A percentile compares a stretch with the other conserved stretches of the same genome.
These are phyloP conservation scores for Puya raimondii DNA, from an alignment of 176 grass and related monocot genomes.

Conservation along the genomic window DNA sequence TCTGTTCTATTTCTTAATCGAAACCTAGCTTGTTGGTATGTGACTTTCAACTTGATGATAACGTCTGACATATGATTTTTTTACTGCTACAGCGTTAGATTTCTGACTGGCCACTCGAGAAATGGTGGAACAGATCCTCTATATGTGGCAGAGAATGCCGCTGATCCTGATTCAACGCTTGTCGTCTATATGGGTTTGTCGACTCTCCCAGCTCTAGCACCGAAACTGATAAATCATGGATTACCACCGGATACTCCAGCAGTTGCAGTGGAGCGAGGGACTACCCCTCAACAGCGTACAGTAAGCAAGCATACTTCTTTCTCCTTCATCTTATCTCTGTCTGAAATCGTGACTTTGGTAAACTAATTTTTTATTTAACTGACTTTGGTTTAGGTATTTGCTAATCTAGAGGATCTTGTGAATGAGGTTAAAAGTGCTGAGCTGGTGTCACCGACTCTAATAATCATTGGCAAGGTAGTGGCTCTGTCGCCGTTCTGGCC, in stretches of 20 bases:
- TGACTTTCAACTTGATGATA: background rate
- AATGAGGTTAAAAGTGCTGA: conserved; percentile 51
- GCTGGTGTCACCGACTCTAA: conserved; percentile 67
- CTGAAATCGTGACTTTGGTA: background rate
- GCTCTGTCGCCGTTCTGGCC: conserved; percentile 70
- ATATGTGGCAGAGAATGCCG: conserved; percentile 73
- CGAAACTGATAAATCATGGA: conserved; percentile 79
- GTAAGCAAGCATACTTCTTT: conserved; percentile 24
- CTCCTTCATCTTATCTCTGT: background rate
- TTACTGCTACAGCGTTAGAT: conserved; percentile 57
- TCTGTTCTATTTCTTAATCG: background rate
- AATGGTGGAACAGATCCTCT: conserved; percentile 90
- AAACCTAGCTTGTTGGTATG: conserved; percentile 7
- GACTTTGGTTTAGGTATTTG: conserved; percentile 48
- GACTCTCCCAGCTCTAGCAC: conserved; percentile 60
- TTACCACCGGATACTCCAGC: conserved; percentile 65
- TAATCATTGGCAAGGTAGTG: conserved; percentile 83
- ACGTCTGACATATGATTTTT: conserved; percentile 20
- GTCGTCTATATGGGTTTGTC: conserved; percentile 97
- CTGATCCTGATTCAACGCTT: conserved; percentile 81
- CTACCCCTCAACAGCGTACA: conserved; percentile 71
- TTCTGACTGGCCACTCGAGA: conserved; percentile 91
- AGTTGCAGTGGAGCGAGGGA: conserved; percentile 84
- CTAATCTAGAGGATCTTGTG: conserved; percentile 56
- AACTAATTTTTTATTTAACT: background rate